Base-by-base conservation (phyloP, 139 green algal species). In the Monoraphidium neglectum region DNA sequence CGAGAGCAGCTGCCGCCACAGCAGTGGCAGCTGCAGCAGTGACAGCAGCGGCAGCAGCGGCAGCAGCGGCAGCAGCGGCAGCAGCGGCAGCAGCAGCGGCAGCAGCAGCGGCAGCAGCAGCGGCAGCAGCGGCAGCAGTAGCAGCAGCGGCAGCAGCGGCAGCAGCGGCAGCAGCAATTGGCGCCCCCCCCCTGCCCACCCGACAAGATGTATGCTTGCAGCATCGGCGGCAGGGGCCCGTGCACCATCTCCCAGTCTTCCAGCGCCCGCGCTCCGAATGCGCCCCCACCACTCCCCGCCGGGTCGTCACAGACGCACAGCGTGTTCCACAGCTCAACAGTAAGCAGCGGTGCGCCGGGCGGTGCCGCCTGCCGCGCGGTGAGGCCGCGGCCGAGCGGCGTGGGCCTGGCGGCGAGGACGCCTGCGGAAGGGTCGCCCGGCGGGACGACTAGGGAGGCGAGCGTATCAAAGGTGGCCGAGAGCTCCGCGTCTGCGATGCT, bases 241-340 rank as follows among this genome's bases (percentile, higher is more conserved):
- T 87, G 81, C n/a, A 87, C 26, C 56, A 76, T 4, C 75, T 87
- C 76, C 69, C 76, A 86, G 38, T 87, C 83, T 56, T 47, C 70
- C 36, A 87, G 72, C 15, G 51, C 67, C 1, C 54, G 33, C 46
- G 35, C 28, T 1, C 83, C 72, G 53, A 82, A 84, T 4, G 69
- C 72, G 54, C 59, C 76, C 37, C 81, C 74, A 8, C 43, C 43
- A 10, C 60, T 64, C 49, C 60, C 60, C 5, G 33, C 40, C 2
- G 77, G 79, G 24, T 87, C 65, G 65, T 88, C 83, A 3, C 75
- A 82, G 5, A 88, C 70, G n/a, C 47, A 70, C n/a, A 88, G 49
- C 26, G 75, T 10, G 65, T 85, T 87, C 51, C 40, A 60, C 43
- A 46, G 64, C 36, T 85, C 83, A 4, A 87, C 73, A 12, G 2